Base-by-base conservation (phyloP, 1,284 basidiomycete species). In the Cryptococcus hybrid region DNA sequence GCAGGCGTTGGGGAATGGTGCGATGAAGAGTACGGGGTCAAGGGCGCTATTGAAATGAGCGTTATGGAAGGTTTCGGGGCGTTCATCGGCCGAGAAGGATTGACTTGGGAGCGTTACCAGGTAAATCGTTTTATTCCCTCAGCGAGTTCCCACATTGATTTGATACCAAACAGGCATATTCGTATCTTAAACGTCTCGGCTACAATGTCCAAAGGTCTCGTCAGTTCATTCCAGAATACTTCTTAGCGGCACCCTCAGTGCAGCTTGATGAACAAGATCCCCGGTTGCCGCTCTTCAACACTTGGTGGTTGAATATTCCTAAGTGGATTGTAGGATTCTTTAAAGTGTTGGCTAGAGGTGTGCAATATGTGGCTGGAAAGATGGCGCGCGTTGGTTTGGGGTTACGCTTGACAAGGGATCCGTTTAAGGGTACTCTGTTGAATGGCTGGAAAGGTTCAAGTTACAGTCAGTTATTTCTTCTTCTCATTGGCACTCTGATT, bases 21-120 rank as follows among this genome's bases (percentile, higher is more conserved):
- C 8, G 79, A 71, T 50, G 69, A 73, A 37, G 80, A 81, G 38
- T 87, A 86, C 15, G 81, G 83, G 0, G 86, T 90, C 0, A 89
- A 92, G 84, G 88, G 85, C 38, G 89, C 93, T 2, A 88, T 96
- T 64, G 91, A 97, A 68, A 92, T 98, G 88, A 88, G 85, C 54
- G 90, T 94, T 3, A 90, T 95, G 74, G 91, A 98, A 68, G 91
- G 88, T 0, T 97, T 87, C 70, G 82, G 84, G 0, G 85, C 88
- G 65, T 87, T 95, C 84, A 86, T 96, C 58, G 89, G 88, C 3
- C 82, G 77, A 44, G 88, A 91, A 54, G 86, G 84, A 34, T 73
- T 94, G 38, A 89, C 88, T 0, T 78, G 91, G 62, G 92, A 96
- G 69, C 83, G 85, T 52, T 94, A 95, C 72, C 91, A 95, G 82